A percentile compares a stretch with the other conserved stretches of the same genome.
Evolutionary conservation across 768 basidiomycete species (phyloP).

Genomic region (Rhodotorula kratochvilovae): DNA sequence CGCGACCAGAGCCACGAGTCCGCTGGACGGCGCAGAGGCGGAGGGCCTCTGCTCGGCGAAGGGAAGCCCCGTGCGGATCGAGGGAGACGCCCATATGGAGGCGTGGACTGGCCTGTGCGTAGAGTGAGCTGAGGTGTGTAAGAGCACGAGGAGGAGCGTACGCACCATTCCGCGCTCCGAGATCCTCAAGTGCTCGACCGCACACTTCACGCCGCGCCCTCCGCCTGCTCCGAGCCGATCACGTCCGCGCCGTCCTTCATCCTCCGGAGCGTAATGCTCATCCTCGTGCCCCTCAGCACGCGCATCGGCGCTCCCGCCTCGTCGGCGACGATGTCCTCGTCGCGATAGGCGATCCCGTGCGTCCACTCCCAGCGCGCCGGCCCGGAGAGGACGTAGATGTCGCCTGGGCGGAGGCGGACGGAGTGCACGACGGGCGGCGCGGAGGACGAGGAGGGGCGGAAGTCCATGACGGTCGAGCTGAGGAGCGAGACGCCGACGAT

Average conservation of each 20-base stretch:
- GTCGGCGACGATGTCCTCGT: slow-evolving; percentile 59
- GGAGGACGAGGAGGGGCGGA: slow-evolving; percentile 47
- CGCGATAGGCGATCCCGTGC: slow-evolving; percentile 72
- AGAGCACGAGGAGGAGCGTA: too few relatives aligned
- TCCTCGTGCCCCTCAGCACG: slow-evolving; percentile 52
- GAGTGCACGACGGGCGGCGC: slow-evolving; percentile 45
- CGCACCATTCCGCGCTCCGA: too few relatives aligned
- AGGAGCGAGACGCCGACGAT: slow-evolving; percentile 82
- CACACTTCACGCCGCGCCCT: too few relatives aligned
- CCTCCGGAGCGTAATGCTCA: slow-evolving; percentile 86
- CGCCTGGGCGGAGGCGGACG: slow-evolving; percentile 69
- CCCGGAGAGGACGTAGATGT: slow-evolving; percentile 69
- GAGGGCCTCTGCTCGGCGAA: too few relatives aligned
- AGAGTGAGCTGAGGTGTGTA: too few relatives aligned
- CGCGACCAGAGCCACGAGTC: too few relatives aligned
- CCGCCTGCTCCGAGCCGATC: not conserved
- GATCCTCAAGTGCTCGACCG: too few relatives aligned
- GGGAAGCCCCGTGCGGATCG: too few relatives aligned
- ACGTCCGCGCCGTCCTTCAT: slow-evolving; percentile 68
- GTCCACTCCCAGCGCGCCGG: slow-evolving; percentile 81
- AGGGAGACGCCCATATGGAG: too few relatives aligned
- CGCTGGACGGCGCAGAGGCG: too few relatives aligned
- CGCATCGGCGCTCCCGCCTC: slow-evolving; percentile 33
- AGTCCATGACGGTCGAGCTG: slow-evolving; percentile 75
- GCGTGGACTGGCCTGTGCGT: too few relatives aligned